Conservation (phyloP, 345 rosid genomes). For the Hibiscus mutabilis region DNA sequence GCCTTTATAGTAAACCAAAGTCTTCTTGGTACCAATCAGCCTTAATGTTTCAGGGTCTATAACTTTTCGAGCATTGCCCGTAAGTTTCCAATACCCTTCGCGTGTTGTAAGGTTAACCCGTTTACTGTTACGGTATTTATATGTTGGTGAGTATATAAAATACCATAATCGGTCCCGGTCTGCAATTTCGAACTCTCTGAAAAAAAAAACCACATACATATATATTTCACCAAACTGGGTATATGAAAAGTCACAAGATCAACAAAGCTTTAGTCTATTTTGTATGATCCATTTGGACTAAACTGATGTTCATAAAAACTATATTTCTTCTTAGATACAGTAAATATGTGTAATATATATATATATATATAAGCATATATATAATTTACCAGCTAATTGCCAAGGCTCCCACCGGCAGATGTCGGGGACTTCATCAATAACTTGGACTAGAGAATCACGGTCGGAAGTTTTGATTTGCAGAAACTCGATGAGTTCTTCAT, state of each 20-base stretch:
- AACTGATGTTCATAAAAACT: too few species aligned
- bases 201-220: background rate
- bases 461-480: background rate
- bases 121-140: background rate
- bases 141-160: background rate
- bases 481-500: slow-evolving; percentile 4
- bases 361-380: too few species aligned
- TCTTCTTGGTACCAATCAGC: slow-evolving; percentile 13
- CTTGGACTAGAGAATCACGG: background rate
- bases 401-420: background rate
- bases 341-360: background rate
- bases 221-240: background rate
- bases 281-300: too few species aligned
- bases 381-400: background rate
- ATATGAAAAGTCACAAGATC: background rate
- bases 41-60: background rate
- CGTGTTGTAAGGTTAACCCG: background rate
- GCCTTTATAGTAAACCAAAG: slow-evolving; percentile 9
- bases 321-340: too few species aligned
- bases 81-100: slow-evolving; percentile 16
- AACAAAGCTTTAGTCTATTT: too few species aligned
- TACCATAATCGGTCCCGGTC: background rate
- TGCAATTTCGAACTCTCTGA: background rate
- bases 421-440: background rate
- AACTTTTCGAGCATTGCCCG: slow-evolving; percentile 7